A percentile compares a stretch with the other conserved stretches of the same genome.
Conservation (phyloP, 495 filamentous ascomycete species). For the Chaetomium fimeti region DNA sequence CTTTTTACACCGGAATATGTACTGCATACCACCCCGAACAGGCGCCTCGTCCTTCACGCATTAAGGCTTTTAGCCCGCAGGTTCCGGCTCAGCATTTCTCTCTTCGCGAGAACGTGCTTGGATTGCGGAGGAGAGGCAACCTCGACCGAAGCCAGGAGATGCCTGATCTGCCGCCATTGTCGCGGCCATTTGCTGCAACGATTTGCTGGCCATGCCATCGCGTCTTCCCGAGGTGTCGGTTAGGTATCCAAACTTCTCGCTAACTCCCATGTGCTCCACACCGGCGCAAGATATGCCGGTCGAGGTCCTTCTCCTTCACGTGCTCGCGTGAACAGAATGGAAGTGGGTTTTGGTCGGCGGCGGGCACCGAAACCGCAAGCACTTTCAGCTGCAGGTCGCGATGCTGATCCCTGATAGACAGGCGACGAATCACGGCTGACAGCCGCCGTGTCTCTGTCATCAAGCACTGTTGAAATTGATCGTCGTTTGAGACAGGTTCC, state of each 20-base stretch:
- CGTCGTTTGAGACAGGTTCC: neutral
- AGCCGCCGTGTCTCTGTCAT: neutral
- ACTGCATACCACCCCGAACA: too few species aligned
- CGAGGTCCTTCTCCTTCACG: neutral
- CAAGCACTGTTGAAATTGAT: constrained; percentile 4
- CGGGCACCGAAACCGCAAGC: neutral
- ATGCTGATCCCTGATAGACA: constrained; percentile 6
- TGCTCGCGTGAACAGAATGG: neutral
- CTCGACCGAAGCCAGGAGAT: too few species aligned
- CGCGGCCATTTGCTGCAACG: neutral
- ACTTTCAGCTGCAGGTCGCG: constrained; percentile 3
- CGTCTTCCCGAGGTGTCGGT: neutral
- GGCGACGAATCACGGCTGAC: constrained; percentile 1
- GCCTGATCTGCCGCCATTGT: neutral
- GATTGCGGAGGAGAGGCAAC: too few species aligned
- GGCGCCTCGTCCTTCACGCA: too few species aligned
- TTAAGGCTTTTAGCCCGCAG: too few species aligned
- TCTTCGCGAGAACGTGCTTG: too few species aligned
- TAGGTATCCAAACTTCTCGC: neutral
- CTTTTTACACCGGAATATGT: too few species aligned
- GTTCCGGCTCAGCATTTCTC: too few species aligned
- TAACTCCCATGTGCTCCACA: neutral
- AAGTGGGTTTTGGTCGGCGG: neutral
- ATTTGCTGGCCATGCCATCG: neutral
- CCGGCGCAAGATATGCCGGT: neutral